phyloP scores from a whole-genome alignment of 2,329 filamentous ascomycete species.

The Calonectria pseudoturangicola region DNA sequence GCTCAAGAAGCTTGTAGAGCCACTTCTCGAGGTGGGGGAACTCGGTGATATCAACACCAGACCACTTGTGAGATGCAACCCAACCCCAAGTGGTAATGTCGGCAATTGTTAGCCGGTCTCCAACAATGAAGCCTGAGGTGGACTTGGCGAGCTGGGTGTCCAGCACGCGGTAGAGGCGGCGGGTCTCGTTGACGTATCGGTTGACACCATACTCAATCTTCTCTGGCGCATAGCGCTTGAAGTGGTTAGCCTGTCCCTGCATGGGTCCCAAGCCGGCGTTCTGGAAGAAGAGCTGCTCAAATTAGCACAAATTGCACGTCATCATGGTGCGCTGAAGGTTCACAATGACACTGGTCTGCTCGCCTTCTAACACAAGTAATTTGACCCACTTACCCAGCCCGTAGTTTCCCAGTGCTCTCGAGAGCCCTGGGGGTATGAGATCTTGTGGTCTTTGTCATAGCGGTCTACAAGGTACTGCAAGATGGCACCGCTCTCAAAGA shows the following conservation, averaged over 20 bases:
- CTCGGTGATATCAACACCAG: constrained; percentile 77
- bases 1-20: constrained; percentile 81
- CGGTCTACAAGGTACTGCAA: constrained; percentile 88
- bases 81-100: constrained; percentile 90
- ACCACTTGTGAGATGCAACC: constrained; percentile 73
- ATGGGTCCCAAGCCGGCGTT: constrained; percentile 89
- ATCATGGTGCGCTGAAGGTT: not conserved
- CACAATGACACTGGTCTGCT: not conserved
- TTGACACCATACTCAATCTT: constrained; percentile 88
- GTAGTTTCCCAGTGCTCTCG: constrained; percentile 87
- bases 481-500: constrained; percentile 91
- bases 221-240: constrained; percentile 87
- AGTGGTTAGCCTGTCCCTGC: constrained; percentile 90
- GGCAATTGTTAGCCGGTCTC: constrained; percentile 82
- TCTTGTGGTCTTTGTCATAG: constrained; percentile 88
- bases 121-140: constrained; percentile 76
- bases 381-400: constrained; percentile 77
- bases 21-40: constrained; percentile 87
- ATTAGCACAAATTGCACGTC: constrained; percentile 26
- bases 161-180: constrained; percentile 86
- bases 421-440: constrained; percentile 84
- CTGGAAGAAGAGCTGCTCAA: constrained; percentile 77
- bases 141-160: constrained; percentile 80
- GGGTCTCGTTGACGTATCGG: constrained; percentile 88
- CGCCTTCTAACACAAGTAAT: not conserved